Conservation (phyloP, 768 basidiomycete species). For the Hydnomerulius pinastri region DNA sequence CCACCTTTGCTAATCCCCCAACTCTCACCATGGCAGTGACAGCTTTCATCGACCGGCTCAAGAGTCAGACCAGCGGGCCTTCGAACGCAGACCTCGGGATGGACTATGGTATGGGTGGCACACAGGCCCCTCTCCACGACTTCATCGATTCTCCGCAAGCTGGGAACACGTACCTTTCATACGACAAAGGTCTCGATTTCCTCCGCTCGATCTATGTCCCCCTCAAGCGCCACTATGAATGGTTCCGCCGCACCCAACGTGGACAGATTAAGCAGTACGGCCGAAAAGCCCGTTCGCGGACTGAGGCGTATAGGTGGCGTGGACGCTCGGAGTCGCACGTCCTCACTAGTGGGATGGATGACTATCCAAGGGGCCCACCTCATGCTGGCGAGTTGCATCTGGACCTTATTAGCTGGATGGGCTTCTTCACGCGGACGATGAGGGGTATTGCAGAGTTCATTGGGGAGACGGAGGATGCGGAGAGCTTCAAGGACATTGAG, state of each 20-base stretch:
- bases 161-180: conserved; percentile 55
- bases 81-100: conserved; percentile 68
- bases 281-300: conserved; percentile 79
- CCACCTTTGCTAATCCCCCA: conserved; percentile 92
- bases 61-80: conserved; percentile 43
- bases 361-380: conserved; percentile 89
- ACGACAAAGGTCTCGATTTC: conserved; percentile 62
- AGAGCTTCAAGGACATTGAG: conserved; percentile 77
- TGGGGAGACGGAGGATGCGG: conserved; percentile 80
- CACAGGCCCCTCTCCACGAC: conserved; percentile 52
- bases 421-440: conserved; percentile 94
- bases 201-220: conserved; percentile 81
- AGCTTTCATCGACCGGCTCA: conserved; percentile 80
- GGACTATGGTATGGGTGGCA: conserved; percentile 51
- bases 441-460: conserved; percentile 83
- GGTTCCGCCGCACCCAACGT: conserved; percentile 93
- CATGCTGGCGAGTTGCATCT: conserved; percentile 92
- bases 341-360: conserved; percentile 94
- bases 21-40: conserved; percentile 94
- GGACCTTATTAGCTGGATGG: conserved; percentile 96
- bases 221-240: conserved; percentile 89
- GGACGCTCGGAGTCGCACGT: conserved; percentile 86
- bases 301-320: conserved; percentile 93
- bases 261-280: conserved; percentile 93
- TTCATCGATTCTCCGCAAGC: conserved; percentile 24